Conservation (phyloP, 208 protist genomes). For the Trichomonas tenax region DNA sequence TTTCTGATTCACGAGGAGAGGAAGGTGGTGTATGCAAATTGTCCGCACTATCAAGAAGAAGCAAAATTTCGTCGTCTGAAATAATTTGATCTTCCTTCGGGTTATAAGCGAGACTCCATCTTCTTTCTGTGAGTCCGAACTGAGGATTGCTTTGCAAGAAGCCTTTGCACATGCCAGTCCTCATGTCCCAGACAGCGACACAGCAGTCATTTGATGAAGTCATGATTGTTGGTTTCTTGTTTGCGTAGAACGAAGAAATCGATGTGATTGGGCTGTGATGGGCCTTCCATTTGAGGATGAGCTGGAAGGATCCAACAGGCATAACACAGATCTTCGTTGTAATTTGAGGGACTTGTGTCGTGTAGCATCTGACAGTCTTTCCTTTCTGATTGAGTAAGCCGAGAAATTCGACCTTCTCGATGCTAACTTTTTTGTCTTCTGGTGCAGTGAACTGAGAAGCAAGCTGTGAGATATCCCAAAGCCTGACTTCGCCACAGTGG, state of each 20-base stretch:
- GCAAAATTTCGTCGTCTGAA: background rate
- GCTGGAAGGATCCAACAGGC: background rate
- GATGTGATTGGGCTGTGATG: background rate
- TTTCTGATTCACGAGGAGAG: background rate
- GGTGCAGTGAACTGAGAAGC: background rate
- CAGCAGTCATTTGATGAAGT: background rate
- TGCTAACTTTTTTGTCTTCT: background rate
- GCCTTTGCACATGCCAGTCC: background rate
- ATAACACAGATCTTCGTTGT: background rate
- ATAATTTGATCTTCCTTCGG: background rate
- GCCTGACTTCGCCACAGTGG: background rate
- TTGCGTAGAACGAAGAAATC: background rate
- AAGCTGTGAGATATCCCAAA: background rate
- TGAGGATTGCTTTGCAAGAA: background rate
- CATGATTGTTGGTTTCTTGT: background rate
- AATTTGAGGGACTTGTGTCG: background rate
- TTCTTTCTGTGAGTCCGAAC: background rate
- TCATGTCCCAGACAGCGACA: background rate
- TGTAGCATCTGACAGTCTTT: background rate
- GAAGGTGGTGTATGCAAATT: background rate
- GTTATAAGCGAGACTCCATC: background rate
- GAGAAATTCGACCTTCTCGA: background rate
- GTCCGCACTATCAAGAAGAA: background rate
- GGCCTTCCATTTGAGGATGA: background rate
- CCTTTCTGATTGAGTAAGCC: background rate